These are phyloP conservation scores for Sclerotinia trifoliorum DNA, from an alignment of 2,329 filamentous ascomycete genomes.

Conservation along the genomic window DNA sequence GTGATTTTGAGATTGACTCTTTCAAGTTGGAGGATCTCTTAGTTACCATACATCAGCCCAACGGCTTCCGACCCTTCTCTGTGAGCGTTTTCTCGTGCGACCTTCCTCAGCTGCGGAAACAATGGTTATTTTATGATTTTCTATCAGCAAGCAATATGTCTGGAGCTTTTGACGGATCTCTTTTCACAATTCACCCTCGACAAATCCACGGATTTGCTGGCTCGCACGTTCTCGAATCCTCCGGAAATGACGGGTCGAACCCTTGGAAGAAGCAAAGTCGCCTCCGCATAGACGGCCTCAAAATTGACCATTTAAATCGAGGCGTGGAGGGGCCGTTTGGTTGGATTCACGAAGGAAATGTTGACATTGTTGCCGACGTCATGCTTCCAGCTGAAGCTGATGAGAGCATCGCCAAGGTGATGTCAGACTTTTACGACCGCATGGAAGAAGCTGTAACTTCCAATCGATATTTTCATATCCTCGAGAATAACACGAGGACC, in stretches of 20 bases:
- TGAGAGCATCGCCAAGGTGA: constrained; percentile 86
- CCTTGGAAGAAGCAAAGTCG: constrained; percentile 96
- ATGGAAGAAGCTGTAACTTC: constrained; percentile 88
- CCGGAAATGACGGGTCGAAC: constrained; percentile 59
- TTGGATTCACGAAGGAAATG: constrained; percentile 96
- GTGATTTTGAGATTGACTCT: constrained; percentile 94
- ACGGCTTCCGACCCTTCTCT: constrained; percentile 88
- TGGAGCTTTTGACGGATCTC: constrained; percentile 88
- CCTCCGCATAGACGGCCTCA: constrained; percentile 87
- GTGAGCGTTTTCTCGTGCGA: constrained; percentile 96
- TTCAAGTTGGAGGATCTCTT: constrained; percentile 96
- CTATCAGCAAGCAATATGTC: constrained; percentile 94
- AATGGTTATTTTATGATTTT: constrained; percentile 98
- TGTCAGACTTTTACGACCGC: constrained; percentile 96
- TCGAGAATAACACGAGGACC: constrained; percentile 49
- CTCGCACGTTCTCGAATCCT: constrained; percentile 53
- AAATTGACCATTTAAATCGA: constrained; percentile 92
- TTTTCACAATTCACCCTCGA: constrained; percentile 94
- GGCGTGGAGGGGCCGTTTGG: constrained; percentile 92
- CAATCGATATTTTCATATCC: constrained; percentile 63
- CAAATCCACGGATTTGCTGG: constrained; percentile 81
- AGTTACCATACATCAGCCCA: constrained; percentile 87
- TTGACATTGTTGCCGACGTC: constrained; percentile 93
- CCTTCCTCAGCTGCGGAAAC: constrained; percentile 85
- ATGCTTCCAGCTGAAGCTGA: constrained; percentile 89